These are phyloP conservation scores for Kitagawia praeruptora DNA, from an alignment of 129 eudicot genomes.

Conservation along the genomic window DNA sequence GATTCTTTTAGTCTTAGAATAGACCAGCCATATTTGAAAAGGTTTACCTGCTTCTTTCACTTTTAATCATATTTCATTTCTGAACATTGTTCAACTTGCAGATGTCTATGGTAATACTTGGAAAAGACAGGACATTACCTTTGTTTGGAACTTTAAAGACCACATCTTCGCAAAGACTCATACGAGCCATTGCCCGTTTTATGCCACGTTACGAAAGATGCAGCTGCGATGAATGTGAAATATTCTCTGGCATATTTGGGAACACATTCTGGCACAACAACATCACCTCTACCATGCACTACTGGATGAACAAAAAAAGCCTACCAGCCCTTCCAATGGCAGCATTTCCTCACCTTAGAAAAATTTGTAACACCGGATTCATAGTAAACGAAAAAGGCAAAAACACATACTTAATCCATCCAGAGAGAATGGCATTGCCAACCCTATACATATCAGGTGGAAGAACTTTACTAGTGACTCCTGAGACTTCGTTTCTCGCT, in stretches of 20 bases:
- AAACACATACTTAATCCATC: constrained; percentile 35
- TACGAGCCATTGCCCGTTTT: constrained; percentile 34
- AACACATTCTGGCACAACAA: constrained; percentile 39
- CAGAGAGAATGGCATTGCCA: constrained; percentile 41
- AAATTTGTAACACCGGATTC: constrained; percentile 36
- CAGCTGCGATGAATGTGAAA: constrained; percentile 42
- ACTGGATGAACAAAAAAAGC: constrained; percentile 37
- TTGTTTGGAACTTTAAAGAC: constrained; percentile 20
- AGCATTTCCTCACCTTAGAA: constrained; percentile 46
- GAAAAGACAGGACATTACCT: constrained; percentile 28
- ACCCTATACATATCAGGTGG: constrained; percentile 46
- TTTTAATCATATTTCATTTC: not conserved
- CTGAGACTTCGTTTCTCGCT: constrained; percentile 38
- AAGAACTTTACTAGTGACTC: constrained; percentile 29
- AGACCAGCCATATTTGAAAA: not conserved
- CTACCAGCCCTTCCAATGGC: constrained; percentile 39
- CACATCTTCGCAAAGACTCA: constrained; percentile 16
- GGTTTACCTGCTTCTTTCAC: not conserved
- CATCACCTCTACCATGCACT: constrained; percentile 24
- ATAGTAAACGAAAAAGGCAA: constrained; percentile 37
- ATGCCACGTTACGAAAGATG: constrained; percentile 48
- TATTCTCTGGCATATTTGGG: constrained; percentile 45
- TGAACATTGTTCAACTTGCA: constrained; percentile 17
- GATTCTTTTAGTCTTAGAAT: not conserved
- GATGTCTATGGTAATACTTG: constrained; percentile 41